Evolutionary conservation across 352 stramenopile genomes (phyloP), one percentile per base, ranked within the genome.

Genomic region (Globisporangium barbulae): DNA sequence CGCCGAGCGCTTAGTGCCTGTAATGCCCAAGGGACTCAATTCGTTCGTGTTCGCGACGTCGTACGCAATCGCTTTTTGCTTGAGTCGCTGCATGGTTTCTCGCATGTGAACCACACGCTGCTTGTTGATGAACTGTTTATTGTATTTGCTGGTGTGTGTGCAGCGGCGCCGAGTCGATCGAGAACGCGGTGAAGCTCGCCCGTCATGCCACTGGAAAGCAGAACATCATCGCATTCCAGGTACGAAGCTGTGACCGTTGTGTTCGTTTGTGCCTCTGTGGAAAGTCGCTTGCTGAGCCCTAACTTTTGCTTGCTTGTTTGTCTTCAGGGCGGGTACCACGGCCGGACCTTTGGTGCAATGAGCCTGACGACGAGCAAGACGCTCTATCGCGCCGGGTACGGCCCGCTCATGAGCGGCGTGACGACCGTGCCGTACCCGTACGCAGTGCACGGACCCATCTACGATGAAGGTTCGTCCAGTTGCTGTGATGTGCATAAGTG

Each of bases 171-270:
- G 93, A 98, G 68, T 91, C 90, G 6, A 76, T 98, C 2, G 93
- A 98, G 71, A 97, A 97, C 59, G 85, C 92, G 10, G 78, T 98
- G 69, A 98, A 98, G 71, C 77, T 98, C 48, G 93, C 92, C 25
- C 88, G 91, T 33, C 88, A 97, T 48, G 82, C 87, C 4, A 98
- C 92, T 6, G 74, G 83, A 22, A 97, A 97, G 76, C 79, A 69
- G 58, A 91, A 91, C 58, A 75, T 98, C 53, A 96, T 98, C 54
- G 88, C 93, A 17, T 97, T 98, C 68, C 86, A 96, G 47, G 67
- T 70, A 50, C 17, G 47, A 59, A 28, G 33, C 7, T 21, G 45
- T 9, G 21, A 37, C 31, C n/a, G n/a, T n/a, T n/a, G n/a, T n/a
- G n/a, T n/a, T n/a, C n/a, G n/a, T n/a, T n/a, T n/a, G n/a, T n/a